Conservation (phyloP, 345 rosid genomes). For the Streptanthus diversifolius region DNA sequence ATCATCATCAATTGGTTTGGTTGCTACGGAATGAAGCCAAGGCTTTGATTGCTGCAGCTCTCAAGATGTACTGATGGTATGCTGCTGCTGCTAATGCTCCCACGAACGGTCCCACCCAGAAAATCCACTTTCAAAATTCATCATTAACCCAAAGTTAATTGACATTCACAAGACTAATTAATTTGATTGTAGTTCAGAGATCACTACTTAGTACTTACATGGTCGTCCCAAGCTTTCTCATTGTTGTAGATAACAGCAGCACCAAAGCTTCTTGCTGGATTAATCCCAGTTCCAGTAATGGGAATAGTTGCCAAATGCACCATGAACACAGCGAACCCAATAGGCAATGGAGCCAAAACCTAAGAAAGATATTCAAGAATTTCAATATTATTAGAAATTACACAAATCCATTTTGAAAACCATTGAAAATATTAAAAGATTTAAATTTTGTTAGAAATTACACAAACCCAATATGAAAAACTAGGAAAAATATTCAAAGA, state of each 20-base stretch:
- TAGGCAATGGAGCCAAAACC: slow-evolving; percentile 34
- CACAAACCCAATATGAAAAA: background rate
- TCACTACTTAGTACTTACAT: slow-evolving; percentile 1
- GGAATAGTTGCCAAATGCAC: slow-evolving; percentile 34
- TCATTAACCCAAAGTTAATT: background rate
- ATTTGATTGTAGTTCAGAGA: background rate
- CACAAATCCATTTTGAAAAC: background rate
- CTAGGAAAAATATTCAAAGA: background rate
- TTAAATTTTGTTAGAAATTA: background rate
- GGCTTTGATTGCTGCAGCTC: slow-evolving; percentile 38
- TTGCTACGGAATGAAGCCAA: slow-evolving; percentile 39
- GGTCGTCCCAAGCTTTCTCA: slow-evolving; percentile 34
- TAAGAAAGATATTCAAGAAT: background rate
- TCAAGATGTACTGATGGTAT: slow-evolving; percentile 36
- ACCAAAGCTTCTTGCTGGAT: slow-evolving; percentile 34
- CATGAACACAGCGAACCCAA: slow-evolving; percentile 31
- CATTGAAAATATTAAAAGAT: too few species aligned
- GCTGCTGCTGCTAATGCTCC: slow-evolving; percentile 37
- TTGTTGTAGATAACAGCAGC: slow-evolving; percentile 36
- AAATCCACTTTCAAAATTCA: slow-evolving; percentile 34
- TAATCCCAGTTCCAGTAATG: slow-evolving; percentile 33
- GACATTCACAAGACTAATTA: background rate
- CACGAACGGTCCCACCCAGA: slow-evolving; percentile 41
- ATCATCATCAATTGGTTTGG: slow-evolving; percentile 15
- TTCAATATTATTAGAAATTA: background rate